phyloP scores from a whole-genome alignment of 805 yeast genomes.

The Cyberlindnera sargentensis region DNA sequence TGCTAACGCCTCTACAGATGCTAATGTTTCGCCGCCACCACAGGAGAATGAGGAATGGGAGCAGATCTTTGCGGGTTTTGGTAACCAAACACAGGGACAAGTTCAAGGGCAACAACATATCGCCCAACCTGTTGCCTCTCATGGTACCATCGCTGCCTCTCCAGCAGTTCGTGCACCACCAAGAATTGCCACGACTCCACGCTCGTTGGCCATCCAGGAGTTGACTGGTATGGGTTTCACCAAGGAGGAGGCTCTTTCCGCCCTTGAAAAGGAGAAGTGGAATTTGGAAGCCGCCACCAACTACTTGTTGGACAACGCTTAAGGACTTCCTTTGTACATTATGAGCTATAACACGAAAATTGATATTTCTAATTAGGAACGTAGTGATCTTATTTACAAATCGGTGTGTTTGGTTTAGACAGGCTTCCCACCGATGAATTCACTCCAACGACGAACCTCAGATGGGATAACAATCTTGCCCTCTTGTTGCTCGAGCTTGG shows the following conservation, averaged over 20 bases:
- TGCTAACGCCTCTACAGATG: slow-evolving; percentile 2
- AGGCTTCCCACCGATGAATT: slow-evolving; percentile 90
- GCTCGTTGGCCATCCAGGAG: slow-evolving; percentile 61
- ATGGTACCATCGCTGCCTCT: neutral
- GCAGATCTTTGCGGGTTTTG: slow-evolving; percentile 84
- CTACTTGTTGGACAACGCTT: slow-evolving; percentile 64
- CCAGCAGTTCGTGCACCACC: slow-evolving; percentile 11
- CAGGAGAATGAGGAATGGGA: slow-evolving; percentile 78
- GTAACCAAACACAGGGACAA: slow-evolving; percentile 35
- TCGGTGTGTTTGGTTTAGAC: slow-evolving; percentile 30
- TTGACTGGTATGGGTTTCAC: slow-evolving; percentile 87
- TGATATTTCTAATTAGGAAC: no score
- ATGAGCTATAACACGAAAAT: neutral
- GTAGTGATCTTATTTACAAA: slow-evolving; percentile 1
- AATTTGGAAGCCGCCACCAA: slow-evolving; percentile 85
- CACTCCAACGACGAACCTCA: slow-evolving; percentile 96
- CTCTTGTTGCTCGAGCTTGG: slow-evolving; percentile 42
- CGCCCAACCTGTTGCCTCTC: slow-evolving; percentile 1
- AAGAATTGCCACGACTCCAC: slow-evolving; percentile 37
- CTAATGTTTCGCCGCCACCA: slow-evolving; percentile 1
- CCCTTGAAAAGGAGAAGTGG: slow-evolving; percentile 65
- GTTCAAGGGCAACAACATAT: slow-evolving; percentile 13
- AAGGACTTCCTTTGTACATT: neutral
- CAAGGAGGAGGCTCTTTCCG: slow-evolving; percentile 54
- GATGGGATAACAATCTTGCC: slow-evolving; percentile 56